A percentile compares a stretch with the other conserved stretches of the same genome.
Evolutionary conservation across 2,329 filamentous ascomycete genomes (phyloP).

Genomic region (Colletotrichum higginsianum): DNA sequence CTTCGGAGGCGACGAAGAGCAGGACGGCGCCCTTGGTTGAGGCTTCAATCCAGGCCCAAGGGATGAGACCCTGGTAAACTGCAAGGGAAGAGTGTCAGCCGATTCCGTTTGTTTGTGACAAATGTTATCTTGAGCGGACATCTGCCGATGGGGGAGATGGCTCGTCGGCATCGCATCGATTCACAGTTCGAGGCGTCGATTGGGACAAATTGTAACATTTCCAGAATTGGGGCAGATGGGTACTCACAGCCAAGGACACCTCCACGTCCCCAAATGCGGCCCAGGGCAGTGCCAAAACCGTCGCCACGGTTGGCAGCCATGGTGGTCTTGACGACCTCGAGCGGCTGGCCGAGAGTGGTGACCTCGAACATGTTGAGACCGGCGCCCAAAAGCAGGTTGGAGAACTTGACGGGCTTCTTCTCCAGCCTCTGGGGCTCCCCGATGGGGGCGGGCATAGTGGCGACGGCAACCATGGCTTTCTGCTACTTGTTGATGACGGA

Average conservation of each 20-base stretch:
- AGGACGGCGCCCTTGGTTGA: conserved; percentile 99
- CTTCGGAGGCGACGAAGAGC: conserved; percentile 98
- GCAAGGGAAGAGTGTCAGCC: conserved; percentile 48
- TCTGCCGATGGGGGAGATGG: neutral
- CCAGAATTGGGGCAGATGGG: conserved; percentile 19
- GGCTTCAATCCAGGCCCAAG: conserved; percentile 99
- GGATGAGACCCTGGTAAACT: conserved; percentile 99
- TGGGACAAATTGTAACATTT: neutral
- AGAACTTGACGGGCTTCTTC: conserved; percentile 99
- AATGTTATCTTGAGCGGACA: neutral
- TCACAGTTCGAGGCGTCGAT: neutral
- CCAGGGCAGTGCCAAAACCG: conserved; percentile 84
- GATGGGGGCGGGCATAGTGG: conserved; percentile 66
- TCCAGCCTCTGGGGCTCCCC: conserved; percentile 74
- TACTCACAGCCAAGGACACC: conserved; percentile 93
- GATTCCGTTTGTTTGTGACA: conserved; percentile 5
- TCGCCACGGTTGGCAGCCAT: conserved; percentile 98
- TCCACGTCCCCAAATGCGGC: conserved; percentile 93
- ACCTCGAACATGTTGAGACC: conserved; percentile 97
- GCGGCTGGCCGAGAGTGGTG: conserved; percentile 78
- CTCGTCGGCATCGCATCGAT: neutral
- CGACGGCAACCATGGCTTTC: conserved; percentile 74
- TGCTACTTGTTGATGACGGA: conserved; percentile 60
- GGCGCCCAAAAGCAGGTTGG: conserved; percentile 94
- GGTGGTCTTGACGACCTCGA: conserved; percentile 99